Evolutionary conservation across 371 early-diverging fungal genomes (phyloP), one percentile per base, ranked within the genome.

Genomic region (Mucor velutinosus): DNA sequence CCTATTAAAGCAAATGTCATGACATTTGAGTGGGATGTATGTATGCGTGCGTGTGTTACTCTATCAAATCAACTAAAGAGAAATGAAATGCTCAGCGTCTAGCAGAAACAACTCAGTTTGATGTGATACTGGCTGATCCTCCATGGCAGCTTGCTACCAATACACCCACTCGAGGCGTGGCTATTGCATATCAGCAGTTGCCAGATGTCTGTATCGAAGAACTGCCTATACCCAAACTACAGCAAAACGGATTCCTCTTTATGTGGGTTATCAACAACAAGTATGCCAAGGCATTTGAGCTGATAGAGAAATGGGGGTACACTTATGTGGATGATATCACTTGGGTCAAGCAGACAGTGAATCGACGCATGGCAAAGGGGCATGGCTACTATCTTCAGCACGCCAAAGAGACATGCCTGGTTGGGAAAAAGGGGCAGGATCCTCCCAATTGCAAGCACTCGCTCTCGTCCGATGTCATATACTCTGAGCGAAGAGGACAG

Each of bases 251-350:
- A 17, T 95, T 96, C 72, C 84, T 96, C 11, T 97, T 97, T 73
- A 94, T 97, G 56, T 97, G 97, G 97, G 96, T 96, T 27, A 96
- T 97, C 78, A 97, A 97, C 78, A 94, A 93, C 87, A 97, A 96
- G 79, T 97, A 94, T 78, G 90, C 91, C 60, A 93, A 92, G 73
- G 96, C 95, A 3, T 95, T 97, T 72, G 94, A 94, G 71, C 73
- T 96, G 61, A 92, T 97, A 93, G 90, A 90, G 75, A 88, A 89
- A 75, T 97, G 97, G 97, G 97, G 97, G 5, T 95, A 95, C 75
- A 89, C 89, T 10, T 93, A 93, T 70, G 94, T 95, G 10, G 96
- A 97, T 75, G 96, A 96, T 78, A 93, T 97, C 37, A 92, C 95
- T 7, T 97, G 97, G 97, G 95, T 97, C 21, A 97, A 97, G 74